A percentile compares a stretch with the other conserved stretches of the same genome.
Conservation (phyloP, 2,329 filamentous ascomycete genomes). For the Coniella vitis region DNA sequence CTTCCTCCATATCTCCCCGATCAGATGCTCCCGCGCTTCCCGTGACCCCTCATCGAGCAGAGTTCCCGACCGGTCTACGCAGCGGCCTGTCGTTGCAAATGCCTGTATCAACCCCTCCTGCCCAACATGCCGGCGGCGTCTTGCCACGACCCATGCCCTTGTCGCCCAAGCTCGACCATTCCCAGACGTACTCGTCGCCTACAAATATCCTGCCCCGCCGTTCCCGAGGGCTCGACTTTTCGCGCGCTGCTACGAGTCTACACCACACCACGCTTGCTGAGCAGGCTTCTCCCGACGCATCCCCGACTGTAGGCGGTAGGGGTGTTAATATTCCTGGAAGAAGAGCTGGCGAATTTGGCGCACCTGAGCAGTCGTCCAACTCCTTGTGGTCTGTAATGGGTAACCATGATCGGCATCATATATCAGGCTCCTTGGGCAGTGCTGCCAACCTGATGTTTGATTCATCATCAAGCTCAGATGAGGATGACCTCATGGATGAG, state of each 20-base stretch:
- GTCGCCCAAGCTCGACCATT: slow-evolving; percentile 79
- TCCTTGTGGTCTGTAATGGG: slow-evolving; percentile 67
- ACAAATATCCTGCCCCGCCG: slow-evolving; percentile 76
- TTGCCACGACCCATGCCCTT: slow-evolving; percentile 59
- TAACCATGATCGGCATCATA: slow-evolving; percentile 60
- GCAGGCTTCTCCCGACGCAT: slow-evolving; percentile 80
- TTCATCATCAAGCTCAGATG: slow-evolving; percentile 66
- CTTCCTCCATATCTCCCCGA: slow-evolving; percentile 25
- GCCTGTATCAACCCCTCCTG: slow-evolving; percentile 30
- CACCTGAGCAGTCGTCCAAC: slow-evolving; percentile 58
- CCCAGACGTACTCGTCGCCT: slow-evolving; percentile 79
- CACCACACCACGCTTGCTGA: slow-evolving; percentile 94
- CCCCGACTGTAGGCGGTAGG: slow-evolving; percentile 69
- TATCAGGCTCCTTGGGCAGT: slow-evolving; percentile 72
- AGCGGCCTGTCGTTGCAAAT: slow-evolving; percentile 63
- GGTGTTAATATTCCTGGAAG: slow-evolving; percentile 57
- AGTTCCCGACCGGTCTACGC: slow-evolving; percentile 44
- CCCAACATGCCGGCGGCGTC: slow-evolving; percentile 29
- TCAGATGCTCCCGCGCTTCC: slow-evolving; percentile 33
- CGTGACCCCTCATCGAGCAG: slow-evolving; percentile 66
- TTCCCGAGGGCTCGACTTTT: slow-evolving; percentile 88
- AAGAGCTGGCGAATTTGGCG: slow-evolving; percentile 40
- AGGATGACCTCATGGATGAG: slow-evolving; percentile 64
- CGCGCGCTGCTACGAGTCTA: slow-evolving; percentile 83
- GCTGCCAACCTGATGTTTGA: slow-evolving; percentile 69